Percentiles rank a stretch among this genome's conserved stretches.
phyloP scores from a whole-genome alignment of 441 rosid species.

The Brassica hybrid region DNA sequence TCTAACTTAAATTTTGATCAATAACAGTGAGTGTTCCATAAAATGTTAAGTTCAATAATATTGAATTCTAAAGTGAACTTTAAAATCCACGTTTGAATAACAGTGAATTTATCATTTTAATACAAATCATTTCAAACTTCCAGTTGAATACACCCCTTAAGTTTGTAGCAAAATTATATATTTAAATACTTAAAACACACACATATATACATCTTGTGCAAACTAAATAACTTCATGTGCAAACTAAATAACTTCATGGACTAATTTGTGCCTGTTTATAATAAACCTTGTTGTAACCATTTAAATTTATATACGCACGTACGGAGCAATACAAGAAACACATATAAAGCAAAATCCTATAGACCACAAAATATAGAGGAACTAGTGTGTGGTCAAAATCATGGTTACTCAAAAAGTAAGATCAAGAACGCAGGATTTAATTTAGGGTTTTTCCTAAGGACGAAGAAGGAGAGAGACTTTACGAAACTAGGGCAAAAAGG shows the following conservation, averaged over 20 bases:
- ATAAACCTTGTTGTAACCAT: slow-evolving; percentile 41
- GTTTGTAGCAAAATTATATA: background rate
- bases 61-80: no score
- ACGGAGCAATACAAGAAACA: slow-evolving; percentile 41
- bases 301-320: slow-evolving; percentile 39
- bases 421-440: slow-evolving; percentile 35
- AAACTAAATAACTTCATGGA: slow-evolving; percentile 15
- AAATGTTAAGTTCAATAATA: no score
- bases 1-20: no score
- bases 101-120: no score
- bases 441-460: slow-evolving; percentile 43
- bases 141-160: no score
- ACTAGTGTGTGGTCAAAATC: slow-evolving; percentile 45
- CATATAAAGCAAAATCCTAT: slow-evolving; percentile 44
- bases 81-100: no score
- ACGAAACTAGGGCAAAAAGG: slow-evolving; percentile 41
- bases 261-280: slow-evolving; percentile 37
- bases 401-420: slow-evolving; percentile 48
- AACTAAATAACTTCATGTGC: background rate
- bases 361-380: slow-evolving; percentile 40
- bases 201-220: background rate
- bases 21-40: no score
- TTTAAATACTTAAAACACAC: background rate
- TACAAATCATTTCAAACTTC: no score
- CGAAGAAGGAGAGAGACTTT: slow-evolving; percentile 41